Conservation (phyloP, 2,329 filamentous ascomycete genomes). For the Aspergillus melleus region DNA sequence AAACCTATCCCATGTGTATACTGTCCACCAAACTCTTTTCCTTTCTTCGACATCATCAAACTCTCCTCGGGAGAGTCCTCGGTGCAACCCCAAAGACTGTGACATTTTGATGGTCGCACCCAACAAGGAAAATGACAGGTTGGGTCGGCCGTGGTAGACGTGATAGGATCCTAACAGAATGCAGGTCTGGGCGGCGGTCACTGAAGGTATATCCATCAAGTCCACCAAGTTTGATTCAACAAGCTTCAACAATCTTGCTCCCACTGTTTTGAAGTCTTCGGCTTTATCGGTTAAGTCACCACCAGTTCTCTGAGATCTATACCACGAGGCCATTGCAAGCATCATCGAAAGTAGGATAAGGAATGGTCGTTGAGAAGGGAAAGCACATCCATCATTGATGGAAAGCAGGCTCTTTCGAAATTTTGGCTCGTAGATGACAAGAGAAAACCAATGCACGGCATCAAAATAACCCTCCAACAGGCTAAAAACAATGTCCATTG, state of each 20-base stretch:
- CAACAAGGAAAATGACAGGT: constrained; percentile 40
- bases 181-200: constrained; percentile 40
- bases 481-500: constrained; percentile 26
- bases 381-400: constrained; percentile 35
- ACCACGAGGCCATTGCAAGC: constrained; percentile 42
- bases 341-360: constrained; percentile 42
- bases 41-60: constrained; percentile 34
- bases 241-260: constrained; percentile 16
- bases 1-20: constrained; percentile 46
- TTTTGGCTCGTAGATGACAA: constrained; percentile 44
- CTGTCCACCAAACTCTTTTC: constrained; percentile 45
- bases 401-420: constrained; percentile 37
- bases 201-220: constrained; percentile 42
- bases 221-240: constrained; percentile 39
- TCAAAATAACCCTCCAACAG: constrained; percentile 45
- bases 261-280: constrained; percentile 15
- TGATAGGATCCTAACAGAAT: constrained; percentile 44
- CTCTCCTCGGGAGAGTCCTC: constrained; percentile 23
- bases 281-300: constrained; percentile 14
- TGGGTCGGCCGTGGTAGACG: constrained; percentile 46
- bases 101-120: constrained; percentile 41
- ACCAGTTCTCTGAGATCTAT: constrained; percentile 28
- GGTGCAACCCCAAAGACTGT: constrained; percentile 37
- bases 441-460: constrained; percentile 48
- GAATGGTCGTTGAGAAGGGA: constrained; percentile 30